Evolutionary conservation across 2,329 filamentous ascomycete species (phyloP).

Genomic region (Kalmusia sp.): DNA sequence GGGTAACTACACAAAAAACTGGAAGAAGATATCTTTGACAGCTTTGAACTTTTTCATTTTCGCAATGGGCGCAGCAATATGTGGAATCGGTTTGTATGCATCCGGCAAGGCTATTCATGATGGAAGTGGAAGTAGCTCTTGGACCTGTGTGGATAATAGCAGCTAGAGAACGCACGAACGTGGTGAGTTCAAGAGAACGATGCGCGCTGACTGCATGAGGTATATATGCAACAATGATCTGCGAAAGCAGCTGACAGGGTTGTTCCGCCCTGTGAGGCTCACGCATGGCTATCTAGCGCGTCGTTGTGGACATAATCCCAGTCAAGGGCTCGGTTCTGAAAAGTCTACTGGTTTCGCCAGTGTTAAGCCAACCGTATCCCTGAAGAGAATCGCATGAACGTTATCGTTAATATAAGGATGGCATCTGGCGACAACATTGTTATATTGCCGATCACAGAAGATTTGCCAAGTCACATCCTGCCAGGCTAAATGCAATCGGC

Average conservation of each 20-base stretch:
- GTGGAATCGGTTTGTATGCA: constrained; percentile 30
- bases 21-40: constrained; percentile 55
- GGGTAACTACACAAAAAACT: constrained; percentile 46
- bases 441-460: constrained; percentile 6
- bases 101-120: constrained; percentile 32
- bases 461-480: background rate
- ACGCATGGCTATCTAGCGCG: constrained; percentile 6
- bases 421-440: background rate
- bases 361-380: background rate
- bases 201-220: constrained; percentile 7
- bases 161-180: background rate
- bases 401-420: background rate
- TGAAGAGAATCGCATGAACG: background rate
- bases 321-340: constrained; percentile 1
- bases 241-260: background rate
- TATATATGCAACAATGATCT: constrained; percentile 5
- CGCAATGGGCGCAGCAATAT: constrained; percentile 27
- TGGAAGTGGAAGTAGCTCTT: constrained; percentile 22
- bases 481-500: constrained; percentile 2
- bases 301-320: background rate
- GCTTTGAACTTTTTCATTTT: constrained; percentile 53
- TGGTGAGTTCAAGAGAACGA: background rate
- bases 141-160: constrained; percentile 26
- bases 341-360: background rate
- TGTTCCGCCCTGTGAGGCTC: constrained; percentile 2